Evolutionary conservation across 2,329 filamentous ascomycete species (phyloP).

Genomic region (Metarhizium brunneum): DNA sequence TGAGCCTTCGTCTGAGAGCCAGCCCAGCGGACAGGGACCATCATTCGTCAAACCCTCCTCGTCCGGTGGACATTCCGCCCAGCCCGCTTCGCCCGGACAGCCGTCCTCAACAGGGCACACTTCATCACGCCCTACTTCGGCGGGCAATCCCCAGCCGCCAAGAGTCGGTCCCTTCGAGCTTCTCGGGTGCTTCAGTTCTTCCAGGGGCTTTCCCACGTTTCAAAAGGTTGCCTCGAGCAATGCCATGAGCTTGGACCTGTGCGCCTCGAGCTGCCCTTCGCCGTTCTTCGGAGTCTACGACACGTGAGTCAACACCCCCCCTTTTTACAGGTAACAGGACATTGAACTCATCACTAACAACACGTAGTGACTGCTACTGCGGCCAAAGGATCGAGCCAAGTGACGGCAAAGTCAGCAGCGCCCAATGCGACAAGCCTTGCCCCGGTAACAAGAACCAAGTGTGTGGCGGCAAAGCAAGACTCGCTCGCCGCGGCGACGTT

Average conservation of each 20-base stretch:
- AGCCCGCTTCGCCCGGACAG: neutral
- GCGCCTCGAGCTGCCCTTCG: neutral
- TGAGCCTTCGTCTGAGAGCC: neutral
- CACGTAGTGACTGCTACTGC: neutral
- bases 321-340: too few relatives aligned
- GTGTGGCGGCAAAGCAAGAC: neutral
- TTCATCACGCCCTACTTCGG: neutral
- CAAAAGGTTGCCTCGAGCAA: neutral
- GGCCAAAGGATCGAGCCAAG: neutral
- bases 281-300: neutral
- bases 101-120: neutral
- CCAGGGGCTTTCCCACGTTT: neutral
- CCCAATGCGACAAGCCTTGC: neutral
- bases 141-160: neutral
- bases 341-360: neutral
- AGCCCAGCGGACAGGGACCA: neutral
- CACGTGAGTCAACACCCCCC: neutral
- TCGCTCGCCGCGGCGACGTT: neutral
- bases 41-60: neutral
- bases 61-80: neutral
- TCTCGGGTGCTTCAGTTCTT: neutral
- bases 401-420: neutral
- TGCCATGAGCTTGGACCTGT: neutral
- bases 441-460: neutral
- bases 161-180: neutral